Evolutionary conservation across 1,284 basidiomycete species (phyloP), one percentile per base, ranked within the genome.

Genomic region (Austroboletus rostrupii): DNA sequence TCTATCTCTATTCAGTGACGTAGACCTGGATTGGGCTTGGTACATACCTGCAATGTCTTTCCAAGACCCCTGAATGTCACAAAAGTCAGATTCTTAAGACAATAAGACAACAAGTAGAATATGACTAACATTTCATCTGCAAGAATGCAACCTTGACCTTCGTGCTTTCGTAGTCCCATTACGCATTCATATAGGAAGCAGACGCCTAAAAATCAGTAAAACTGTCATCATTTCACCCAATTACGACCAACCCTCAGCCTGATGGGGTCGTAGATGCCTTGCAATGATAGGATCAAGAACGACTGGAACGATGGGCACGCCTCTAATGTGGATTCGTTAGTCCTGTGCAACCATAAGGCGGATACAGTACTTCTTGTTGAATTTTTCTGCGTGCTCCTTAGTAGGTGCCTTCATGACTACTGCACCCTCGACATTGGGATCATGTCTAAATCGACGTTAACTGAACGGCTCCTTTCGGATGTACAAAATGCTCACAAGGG

Each of bases 101-200:
- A 12, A 11, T 28, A 29, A 37, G 32, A 32, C 32, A 12, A 11
- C 37, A 32, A 53, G 49, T 16, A 35, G n/a, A 47, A 47, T 26
- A 44, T 35, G 36, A 52, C 49, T 47, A 12, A 90, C 91, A 97
- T 96, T 62, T 99, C 96, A 68, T 99, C 97, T 1, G 96, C 97
- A 26, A 99, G 77, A 55, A 99, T 98, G 60, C 92, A 96, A 1
- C 97, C 97, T 58, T 92, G 80, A 8, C 87, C 87, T 66, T 94
- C 90, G 53, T 91, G 87, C 59, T 86, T 89, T 29, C 90, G 80
- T 67, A 98, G 76, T 9, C 95, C 95, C 92, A 97, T 97, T 19
- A 96, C 90, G 57, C 89, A 91, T 66, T 96, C 92, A 66, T 99
- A 99, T 75, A 99, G 76, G 68, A 99, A 99, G 65, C 85, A 79